Conservation (phyloP, 1,139 yeast genomes). For the Cylindricascospora bacillispora region DNA sequence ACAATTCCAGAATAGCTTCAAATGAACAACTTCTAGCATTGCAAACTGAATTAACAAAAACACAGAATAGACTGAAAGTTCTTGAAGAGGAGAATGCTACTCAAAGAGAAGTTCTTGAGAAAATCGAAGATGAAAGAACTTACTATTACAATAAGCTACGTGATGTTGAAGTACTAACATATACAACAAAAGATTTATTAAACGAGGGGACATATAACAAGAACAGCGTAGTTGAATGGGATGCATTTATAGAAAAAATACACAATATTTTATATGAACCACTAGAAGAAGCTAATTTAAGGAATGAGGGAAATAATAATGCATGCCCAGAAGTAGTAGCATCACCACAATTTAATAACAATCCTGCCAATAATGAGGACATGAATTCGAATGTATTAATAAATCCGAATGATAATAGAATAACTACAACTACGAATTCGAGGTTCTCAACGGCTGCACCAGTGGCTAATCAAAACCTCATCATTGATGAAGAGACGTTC, state of each 20-base stretch:
- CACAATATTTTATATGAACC: constrained; percentile 70
- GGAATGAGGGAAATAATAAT: not conserved
- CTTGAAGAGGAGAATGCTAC: constrained; percentile 41
- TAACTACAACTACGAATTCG: no score
- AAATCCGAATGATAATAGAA: not conserved
- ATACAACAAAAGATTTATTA: constrained; percentile 44
- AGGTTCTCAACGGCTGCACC: no score
- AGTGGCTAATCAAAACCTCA: constrained; percentile 11
- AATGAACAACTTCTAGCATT: constrained; percentile 21
- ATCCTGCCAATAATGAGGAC: not conserved
- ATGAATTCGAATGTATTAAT: no score
- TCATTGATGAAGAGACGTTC: constrained; percentile 26
- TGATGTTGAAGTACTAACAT: constrained; percentile 73
- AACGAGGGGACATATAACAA: constrained; percentile 28
- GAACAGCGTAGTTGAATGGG: constrained; percentile 24
- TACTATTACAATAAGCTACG: constrained; percentile 83
- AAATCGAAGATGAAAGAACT: constrained; percentile 65
- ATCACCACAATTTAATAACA: constrained; percentile 1
- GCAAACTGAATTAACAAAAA: constrained; percentile 26
- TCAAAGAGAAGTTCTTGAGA: constrained; percentile 39
- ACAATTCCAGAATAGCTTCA: constrained; percentile 11
- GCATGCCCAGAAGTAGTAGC: not conserved
- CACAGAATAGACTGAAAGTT: constrained; percentile 30
- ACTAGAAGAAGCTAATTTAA: no score
- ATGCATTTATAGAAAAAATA: constrained; percentile 43